Evolutionary conservation across 768 basidiomycete genomes (phyloP).

Genomic region (Mycena indigotica): DNA sequence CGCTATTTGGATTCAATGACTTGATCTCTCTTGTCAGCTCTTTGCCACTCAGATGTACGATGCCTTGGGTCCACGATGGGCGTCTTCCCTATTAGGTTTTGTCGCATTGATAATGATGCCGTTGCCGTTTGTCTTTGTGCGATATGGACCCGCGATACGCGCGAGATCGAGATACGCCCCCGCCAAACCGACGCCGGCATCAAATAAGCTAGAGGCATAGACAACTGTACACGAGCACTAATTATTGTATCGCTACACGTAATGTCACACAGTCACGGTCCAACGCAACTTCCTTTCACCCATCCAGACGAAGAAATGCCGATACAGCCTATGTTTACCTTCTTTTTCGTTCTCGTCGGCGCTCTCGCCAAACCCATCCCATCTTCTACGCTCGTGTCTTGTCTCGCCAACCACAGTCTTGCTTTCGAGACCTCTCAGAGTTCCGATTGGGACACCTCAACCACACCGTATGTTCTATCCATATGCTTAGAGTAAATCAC

Average conservation of each 20-base stretch:
- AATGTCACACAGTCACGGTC: not conserved
- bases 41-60: conserved; percentile 61
- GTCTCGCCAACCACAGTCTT: conserved; percentile 3
- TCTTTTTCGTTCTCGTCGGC: conserved; percentile 2
- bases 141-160: conserved; percentile 47
- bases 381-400: conserved; percentile 3
- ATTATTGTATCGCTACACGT: not conserved
- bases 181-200: conserved; percentile 18
- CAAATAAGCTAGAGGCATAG: not conserved
- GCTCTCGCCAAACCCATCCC: conserved; percentile 6
- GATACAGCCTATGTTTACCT: not conserved
- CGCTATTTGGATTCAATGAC: conserved; percentile 2
- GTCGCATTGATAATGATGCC: conserved; percentile 55
- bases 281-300: no score
- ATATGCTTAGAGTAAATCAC: no score
- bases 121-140: conserved; percentile 48
- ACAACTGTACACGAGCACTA: not conserved
- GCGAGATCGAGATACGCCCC: conserved; percentile 47
- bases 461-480: conserved; percentile 3
- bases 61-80: conserved; percentile 54
- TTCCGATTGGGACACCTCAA: conserved; percentile 1
- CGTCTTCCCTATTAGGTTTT: conserved; percentile 58
- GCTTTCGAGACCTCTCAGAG: conserved; percentile 7
- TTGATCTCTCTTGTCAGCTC: conserved; percentile 35
- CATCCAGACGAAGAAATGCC: conserved; percentile 4